A percentile compares a stretch with the other conserved stretches of the same genome.
phyloP scores from a whole-genome alignment of 176 grass and related monocot genomes.

The Poa annua region DNA sequence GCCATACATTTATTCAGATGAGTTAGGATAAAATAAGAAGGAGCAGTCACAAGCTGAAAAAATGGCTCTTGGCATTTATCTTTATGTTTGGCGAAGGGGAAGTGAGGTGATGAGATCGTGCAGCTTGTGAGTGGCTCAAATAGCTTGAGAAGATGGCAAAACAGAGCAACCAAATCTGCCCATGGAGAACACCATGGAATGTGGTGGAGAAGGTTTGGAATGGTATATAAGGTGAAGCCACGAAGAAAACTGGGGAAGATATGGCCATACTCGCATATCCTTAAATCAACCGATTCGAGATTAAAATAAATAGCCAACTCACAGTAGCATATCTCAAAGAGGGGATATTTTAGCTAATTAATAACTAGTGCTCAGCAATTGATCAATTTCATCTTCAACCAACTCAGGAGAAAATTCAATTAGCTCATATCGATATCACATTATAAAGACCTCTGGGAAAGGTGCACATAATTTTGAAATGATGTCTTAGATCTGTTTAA shows the following conservation, averaged over 20 bases:
- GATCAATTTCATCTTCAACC: not conserved
- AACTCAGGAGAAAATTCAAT: too few species aligned
- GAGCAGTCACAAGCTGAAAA: too few species aligned
- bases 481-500: too few species aligned
- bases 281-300: not conserved
- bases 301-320: slow-evolving; percentile 4
- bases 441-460: too few species aligned
- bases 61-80: too few species aligned
- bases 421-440: too few species aligned
- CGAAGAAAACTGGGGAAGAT: slow-evolving; percentile 5
- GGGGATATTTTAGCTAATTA: not conserved
- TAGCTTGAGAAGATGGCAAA: not conserved
- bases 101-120: not conserved
- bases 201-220: not conserved
- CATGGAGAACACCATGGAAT: slow-evolving; percentile 11
- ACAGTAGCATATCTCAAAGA: slow-evolving; percentile 11
- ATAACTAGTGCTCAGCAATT: not conserved
- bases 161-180: not conserved
- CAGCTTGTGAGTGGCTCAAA: slow-evolving; percentile 8
- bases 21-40: too few species aligned
- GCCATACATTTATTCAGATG: too few species aligned
- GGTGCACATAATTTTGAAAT: too few species aligned
- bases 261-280: not conserved
- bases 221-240: not conserved
- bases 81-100: not conserved